These are phyloP conservation scores for Berkeleyomyces basicola DNA, from an alignment of 2,329 filamentous ascomycete species.

Conservation along the genomic window DNA sequence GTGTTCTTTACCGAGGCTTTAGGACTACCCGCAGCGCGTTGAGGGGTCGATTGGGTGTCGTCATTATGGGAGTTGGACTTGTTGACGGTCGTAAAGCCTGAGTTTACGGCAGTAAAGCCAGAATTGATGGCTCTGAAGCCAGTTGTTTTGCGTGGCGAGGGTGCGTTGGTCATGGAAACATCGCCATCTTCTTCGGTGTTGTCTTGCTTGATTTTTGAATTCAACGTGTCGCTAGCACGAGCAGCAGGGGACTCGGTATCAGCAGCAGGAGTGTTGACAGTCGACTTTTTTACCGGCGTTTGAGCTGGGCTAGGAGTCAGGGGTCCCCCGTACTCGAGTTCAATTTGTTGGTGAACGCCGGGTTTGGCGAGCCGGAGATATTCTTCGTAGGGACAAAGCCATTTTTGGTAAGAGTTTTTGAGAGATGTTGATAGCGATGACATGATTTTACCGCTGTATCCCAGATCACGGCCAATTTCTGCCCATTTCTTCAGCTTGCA, in stretches of 20 bases:
- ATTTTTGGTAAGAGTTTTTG: conserved; percentile 95
- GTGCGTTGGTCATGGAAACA: conserved; percentile 31
- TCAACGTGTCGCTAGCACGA: conserved; percentile 36
- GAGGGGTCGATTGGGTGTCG: conserved; percentile 11
- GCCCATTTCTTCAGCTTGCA: conserved; percentile 99
- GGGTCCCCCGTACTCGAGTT: conserved; percentile 82
- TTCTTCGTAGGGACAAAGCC: conserved; percentile 93
- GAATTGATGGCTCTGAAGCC: conserved; percentile 46
- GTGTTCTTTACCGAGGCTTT: conserved; percentile 46
- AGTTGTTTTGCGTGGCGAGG: conserved; percentile 24
- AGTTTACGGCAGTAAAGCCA: conserved; percentile 61
- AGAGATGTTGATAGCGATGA: conserved; percentile 92
- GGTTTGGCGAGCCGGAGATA: conserved; percentile 84
- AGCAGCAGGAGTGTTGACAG: conserved; percentile 35
- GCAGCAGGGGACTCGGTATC: conserved; percentile 51
- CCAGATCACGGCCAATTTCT: conserved; percentile 88
- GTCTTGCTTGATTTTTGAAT: conserved; percentile 28
- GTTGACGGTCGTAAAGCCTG: conserved; percentile 52
- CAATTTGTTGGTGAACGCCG: conserved; percentile 88
- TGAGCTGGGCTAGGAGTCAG: conserved; percentile 58
- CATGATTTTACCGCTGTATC: conserved; percentile 99
- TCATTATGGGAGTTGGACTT: conserved; percentile 2
- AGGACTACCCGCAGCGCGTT: conserved; percentile 43
- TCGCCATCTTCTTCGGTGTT: conserved; percentile 32
- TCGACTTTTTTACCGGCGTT: conserved; percentile 53